Evolutionary conservation across 176 grass and related monocot species (phyloP).

Genomic region (Bolboschoenus planiculmis): DNA sequence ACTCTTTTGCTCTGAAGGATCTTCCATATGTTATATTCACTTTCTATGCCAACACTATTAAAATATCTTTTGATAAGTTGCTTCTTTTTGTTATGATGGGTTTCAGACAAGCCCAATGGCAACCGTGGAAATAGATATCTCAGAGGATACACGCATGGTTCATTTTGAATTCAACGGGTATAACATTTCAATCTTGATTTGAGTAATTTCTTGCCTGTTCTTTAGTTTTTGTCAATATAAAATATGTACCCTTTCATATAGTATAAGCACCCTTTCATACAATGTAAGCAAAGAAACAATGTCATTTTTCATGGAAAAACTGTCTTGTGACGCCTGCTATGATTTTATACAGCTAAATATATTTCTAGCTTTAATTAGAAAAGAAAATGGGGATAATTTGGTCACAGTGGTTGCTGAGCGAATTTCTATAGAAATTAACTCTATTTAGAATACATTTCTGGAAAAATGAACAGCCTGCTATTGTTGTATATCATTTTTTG

Average conservation of each 20-base stretch:
- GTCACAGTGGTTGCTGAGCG: neutral
- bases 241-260: neutral
- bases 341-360: neutral
- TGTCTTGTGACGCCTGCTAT: neutral
- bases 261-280: neutral
- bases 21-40: neutral
- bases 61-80: neutral
- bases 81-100: slow-evolving; percentile 24
- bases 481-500: neutral
- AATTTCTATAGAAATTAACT: neutral
- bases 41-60: neutral
- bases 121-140: slow-evolving; percentile 85
- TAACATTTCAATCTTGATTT: slow-evolving; percentile 11
- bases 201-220: neutral
- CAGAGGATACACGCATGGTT: slow-evolving; percentile 61
- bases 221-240: neutral
- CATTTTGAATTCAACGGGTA: slow-evolving; percentile 79
- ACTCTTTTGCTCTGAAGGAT: neutral
- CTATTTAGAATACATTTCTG: neutral
- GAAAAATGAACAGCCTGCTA: neutral
- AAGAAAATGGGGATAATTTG: neutral
- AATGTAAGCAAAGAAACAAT: neutral
- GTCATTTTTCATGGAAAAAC: neutral
- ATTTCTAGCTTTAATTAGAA: neutral
- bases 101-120: slow-evolving; percentile 59